phyloP scores from a whole-genome alignment of 2,329 filamentous ascomycete species.

The Cladosporium sp. region DNA sequence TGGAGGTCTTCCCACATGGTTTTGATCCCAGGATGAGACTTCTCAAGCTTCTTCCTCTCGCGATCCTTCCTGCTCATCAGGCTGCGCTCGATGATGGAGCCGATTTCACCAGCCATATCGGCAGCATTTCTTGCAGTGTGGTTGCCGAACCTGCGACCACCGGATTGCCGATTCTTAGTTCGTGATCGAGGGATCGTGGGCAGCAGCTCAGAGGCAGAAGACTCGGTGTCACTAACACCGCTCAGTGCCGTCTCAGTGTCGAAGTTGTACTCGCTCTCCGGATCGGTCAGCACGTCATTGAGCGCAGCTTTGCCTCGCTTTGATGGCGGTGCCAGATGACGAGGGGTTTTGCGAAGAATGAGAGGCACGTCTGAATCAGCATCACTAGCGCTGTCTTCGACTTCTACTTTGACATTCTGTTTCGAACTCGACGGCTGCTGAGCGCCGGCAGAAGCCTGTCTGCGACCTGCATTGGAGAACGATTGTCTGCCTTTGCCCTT shows the following conservation, averaged over 20 bases:
- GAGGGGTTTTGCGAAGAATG: conserved; percentile 15
- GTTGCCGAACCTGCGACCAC: conserved; percentile 30
- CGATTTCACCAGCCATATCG: conserved; percentile 26
- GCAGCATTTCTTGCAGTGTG: conserved; percentile 27
- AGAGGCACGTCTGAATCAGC: conserved; percentile 37
- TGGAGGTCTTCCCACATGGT: conserved; percentile 85
- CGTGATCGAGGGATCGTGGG: not conserved
- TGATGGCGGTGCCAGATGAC: not conserved
- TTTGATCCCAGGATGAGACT: conserved; percentile 73
- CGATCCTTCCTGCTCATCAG: conserved; percentile 35
- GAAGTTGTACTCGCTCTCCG: conserved; percentile 12
- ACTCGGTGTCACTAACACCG: conserved; percentile 14
- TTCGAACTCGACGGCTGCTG: conserved; percentile 35
- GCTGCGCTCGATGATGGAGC: conserved; percentile 25
- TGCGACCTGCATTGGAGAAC: conserved; percentile 17
- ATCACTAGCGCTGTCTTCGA: conserved; percentile 45
- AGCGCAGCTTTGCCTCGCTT: not conserved
- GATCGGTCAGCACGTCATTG: not conserved
- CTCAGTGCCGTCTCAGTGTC: not conserved
- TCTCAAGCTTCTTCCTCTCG: conserved; percentile 70
- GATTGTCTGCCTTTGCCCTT: conserved; percentile 27
- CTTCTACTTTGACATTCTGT: conserved; percentile 33
- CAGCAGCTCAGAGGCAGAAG: not conserved
- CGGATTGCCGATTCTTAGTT: conserved; percentile 4
- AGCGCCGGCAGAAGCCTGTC: conserved; percentile 22